Base-by-base conservation (phyloP, 2,329 filamentous ascomycete genomes). In the Calcarisporium arbuscula region DNA sequence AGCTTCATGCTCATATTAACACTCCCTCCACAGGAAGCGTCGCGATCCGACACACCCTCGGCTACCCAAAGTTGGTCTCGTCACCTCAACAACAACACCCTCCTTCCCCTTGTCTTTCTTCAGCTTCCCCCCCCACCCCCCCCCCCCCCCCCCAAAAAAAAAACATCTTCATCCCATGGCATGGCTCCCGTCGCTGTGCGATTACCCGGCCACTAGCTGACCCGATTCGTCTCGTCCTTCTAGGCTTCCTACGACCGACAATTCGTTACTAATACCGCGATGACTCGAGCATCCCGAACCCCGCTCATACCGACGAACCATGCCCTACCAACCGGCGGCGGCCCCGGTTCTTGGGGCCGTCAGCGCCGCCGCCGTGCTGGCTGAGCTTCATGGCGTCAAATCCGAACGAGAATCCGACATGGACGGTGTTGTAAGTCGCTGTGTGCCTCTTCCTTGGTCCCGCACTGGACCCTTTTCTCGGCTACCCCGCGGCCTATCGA, bases 1-100 rank as follows among this genome's bases (percentile, higher is more conserved):
- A 95, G 88, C 79, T 95, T 98, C 64, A 70, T 85, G 54, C 72
- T 95, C 60, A 96, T 96, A 92, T 86, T 96, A 61, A 94, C 80
- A 61, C 88, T 86, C 47, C 83, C 87, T 44, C 89, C 85, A 9
- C 81, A 82, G 42, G 81, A 86, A n/a, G 58, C 76, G 75, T 52
- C 75, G 73, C 28, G 74, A 74, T 42, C 44, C 48, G 52, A 48
- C 38, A 51, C 58, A 28, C 46, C 54, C 29, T 48, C 57, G 17
- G 46, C 50, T 38, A 38, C 54, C 34, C 55, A 55, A 43, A 50
- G 58, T 61, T 43, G 42, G 52, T 53, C 36, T n/a, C n/a, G n/a
- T n/a, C n/a, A n/a, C n/a, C n/a, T n/a, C n/a, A n/a, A n/a, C n/a
- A n/a, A n/a, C n/a, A n/a, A n/a, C n/a, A n/a, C n/a, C n/a, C n/a